Percentiles rank a stretch among this genome's conserved stretches.
Conservation (phyloP, 2,329 filamentous ascomycete genomes). For the Phialophora macrospora region DNA sequence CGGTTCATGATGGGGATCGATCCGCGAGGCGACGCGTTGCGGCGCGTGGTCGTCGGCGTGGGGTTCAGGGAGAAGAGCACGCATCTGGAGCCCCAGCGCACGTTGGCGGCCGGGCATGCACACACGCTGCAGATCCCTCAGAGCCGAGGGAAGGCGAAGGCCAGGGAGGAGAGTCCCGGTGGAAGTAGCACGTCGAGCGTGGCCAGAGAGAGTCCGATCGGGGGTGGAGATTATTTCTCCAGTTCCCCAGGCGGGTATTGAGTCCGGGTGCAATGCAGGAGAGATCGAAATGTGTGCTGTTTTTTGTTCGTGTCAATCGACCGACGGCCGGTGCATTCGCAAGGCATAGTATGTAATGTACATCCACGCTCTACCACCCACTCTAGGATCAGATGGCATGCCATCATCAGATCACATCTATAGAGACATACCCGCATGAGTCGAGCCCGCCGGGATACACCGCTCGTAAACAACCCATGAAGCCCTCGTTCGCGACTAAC, state of each 20-base stretch:
- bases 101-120: background rate
- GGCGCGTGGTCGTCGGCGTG: constrained; percentile 48
- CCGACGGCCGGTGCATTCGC: background rate
- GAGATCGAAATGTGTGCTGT: background rate
- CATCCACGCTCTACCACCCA: background rate
- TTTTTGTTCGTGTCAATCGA: background rate
- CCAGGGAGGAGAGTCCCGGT: constrained; percentile 10
- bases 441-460: background rate
- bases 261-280: background rate
- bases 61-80: constrained; percentile 41
- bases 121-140: constrained; percentile 17
- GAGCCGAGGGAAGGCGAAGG: constrained; percentile 18
- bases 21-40: constrained; percentile 77
- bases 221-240: constrained; percentile 36
- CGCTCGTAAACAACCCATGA: background rate
- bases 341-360: background rate
- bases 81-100: constrained; percentile 21
- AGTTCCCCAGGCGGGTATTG: constrained; percentile 32
- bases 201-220: constrained; percentile 16
- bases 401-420: background rate
- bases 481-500: constrained; percentile 47
- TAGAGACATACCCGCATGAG: background rate
- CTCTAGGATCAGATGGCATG: background rate
- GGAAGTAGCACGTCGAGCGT: constrained; percentile 3
- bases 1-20: constrained; percentile 95